Evolutionary conservation across 75 land plant genomes (phyloP).

Genomic region (Larix kaempferi): DNA sequence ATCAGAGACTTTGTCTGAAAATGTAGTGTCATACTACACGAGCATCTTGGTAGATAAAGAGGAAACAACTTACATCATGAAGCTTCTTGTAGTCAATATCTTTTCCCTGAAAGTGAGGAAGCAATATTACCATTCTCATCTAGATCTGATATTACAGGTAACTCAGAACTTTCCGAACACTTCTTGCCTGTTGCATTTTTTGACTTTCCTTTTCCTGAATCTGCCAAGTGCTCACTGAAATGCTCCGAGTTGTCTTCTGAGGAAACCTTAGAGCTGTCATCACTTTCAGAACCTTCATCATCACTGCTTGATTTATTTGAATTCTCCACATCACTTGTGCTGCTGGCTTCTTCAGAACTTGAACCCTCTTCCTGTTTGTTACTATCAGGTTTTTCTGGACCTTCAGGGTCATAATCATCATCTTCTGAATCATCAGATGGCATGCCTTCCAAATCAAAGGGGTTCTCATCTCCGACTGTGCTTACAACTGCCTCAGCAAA

Average conservation of each 20-base stretch:
- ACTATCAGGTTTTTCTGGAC: conserved; percentile 20
- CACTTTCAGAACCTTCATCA: conserved; percentile 11
- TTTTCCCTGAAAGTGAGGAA: conserved; percentile 30
- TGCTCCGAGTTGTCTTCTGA: not conserved
- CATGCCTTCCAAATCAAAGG: conserved; percentile 31
- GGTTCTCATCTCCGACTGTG: conserved; percentile 30
- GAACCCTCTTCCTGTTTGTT: conserved; percentile 20
- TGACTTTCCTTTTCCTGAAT: conserved; percentile 4
- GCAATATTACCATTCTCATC: conserved; percentile 11
- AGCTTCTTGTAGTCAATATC: conserved; percentile 68
- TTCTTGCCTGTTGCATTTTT: conserved; percentile 12
- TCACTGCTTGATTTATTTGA: conserved; percentile 24
- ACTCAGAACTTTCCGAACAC: conserved; percentile 19
- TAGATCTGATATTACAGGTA: conserved; percentile 5
- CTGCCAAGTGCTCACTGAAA: not conserved
- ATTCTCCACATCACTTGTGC: conserved; percentile 55
- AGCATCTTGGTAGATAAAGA: not conserved
- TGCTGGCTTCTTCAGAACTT: conserved; percentile 45
- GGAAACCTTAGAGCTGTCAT: conserved; percentile 5
- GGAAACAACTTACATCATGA: conserved; percentile 58
- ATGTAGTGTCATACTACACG: no score
- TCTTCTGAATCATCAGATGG: conserved; percentile 97
- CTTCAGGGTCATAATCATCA: conserved; percentile 83
- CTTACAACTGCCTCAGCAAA: conserved; percentile 79
- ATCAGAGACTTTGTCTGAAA: no score